Evolutionary conservation across 441 rosid genomes (phyloP), one percentile per base, ranked within the genome.

Genomic region (Croton laevigatus): DNA sequence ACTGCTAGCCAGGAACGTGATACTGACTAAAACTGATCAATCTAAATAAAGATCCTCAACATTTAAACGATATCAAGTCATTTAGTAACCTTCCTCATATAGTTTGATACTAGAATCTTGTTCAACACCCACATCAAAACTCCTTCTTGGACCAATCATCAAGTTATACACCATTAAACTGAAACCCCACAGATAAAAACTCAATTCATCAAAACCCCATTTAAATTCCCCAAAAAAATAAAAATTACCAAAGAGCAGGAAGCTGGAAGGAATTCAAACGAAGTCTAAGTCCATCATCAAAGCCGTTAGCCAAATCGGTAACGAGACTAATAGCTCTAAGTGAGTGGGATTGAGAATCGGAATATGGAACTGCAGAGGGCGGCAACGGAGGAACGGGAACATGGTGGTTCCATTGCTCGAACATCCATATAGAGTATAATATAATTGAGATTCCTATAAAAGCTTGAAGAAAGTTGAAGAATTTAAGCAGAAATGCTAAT

Each of bases 371-470:
- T 1, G 55, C 19, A 62, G n/a, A 23, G 3, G 73, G 70, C 3
- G 74, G 59, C 3, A 72, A 51, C 1, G 79, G 83, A 71, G 74
- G 34, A 62, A 73, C 40, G 13, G 85, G 85, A 63, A 68, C 16
- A 44, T 62, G 84, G 77, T 68, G 85, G 68, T 82, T 78, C 91
- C 89, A 88, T 71, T 84, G 91, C 81, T 87, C 73, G 60, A 90
- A 86, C 91, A 90, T 85, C 96, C 96, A 90, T 22, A 84, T 36
- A 1, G 96, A 88, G 83, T 87, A 90, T 52, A 90, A 27, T 7
- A 90, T 70, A 62, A 90, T 86, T 2, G 90, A 85, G 19, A 90
- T 19, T 64, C 91, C 91, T 4, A 88, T 9, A 76, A 90, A 90
- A 22, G 86, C 89, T 74, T 88, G 96, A 32, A 88, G 82, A 65